Evolutionary conservation across 192 early-diverging fungal genomes (phyloP).

Genomic region (Mortierella alpina): DNA sequence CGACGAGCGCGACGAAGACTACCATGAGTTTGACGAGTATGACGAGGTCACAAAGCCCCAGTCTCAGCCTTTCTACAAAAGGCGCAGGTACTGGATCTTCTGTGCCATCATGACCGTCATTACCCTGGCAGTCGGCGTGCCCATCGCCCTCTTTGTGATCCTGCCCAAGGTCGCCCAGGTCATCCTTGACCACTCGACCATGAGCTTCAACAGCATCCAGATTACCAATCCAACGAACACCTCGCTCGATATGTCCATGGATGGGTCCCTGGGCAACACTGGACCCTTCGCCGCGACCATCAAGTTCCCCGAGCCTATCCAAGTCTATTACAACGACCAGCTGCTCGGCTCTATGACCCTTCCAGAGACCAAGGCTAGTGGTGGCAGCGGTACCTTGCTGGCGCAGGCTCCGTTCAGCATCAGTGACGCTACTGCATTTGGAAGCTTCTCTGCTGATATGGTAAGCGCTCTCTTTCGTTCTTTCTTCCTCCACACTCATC

Average conservation of each 20-base stretch:
- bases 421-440: constrained; percentile 35
- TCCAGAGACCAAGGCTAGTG: constrained; percentile 37
- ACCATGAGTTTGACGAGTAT: constrained; percentile 55
- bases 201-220: constrained; percentile 50
- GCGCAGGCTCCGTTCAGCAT: constrained; percentile 25
- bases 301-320: constrained; percentile 55
- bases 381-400: constrained; percentile 22
- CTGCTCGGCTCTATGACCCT: constrained; percentile 41
- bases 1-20: constrained; percentile 49
- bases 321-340: constrained; percentile 54
- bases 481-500: neutral
- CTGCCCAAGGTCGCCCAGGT: constrained; percentile 64
- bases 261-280: constrained; percentile 52
- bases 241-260: constrained; percentile 54
- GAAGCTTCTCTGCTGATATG: constrained; percentile 57
- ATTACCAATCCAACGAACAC: constrained; percentile 55
- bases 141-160: constrained; percentile 61
- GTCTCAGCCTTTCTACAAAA: constrained; percentile 56
- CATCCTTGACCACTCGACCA: constrained; percentile 55
- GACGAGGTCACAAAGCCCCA: constrained; percentile 53
- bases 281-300: constrained; percentile 65
- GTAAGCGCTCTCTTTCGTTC: constrained; percentile 18
- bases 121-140: constrained; percentile 52
- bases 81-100: constrained; percentile 65
- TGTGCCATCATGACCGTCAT: constrained; percentile 61